Base-by-base conservation (phyloP, 2,329 filamentous ascomycete genomes). In the Zymoseptoria tritici region DNA sequence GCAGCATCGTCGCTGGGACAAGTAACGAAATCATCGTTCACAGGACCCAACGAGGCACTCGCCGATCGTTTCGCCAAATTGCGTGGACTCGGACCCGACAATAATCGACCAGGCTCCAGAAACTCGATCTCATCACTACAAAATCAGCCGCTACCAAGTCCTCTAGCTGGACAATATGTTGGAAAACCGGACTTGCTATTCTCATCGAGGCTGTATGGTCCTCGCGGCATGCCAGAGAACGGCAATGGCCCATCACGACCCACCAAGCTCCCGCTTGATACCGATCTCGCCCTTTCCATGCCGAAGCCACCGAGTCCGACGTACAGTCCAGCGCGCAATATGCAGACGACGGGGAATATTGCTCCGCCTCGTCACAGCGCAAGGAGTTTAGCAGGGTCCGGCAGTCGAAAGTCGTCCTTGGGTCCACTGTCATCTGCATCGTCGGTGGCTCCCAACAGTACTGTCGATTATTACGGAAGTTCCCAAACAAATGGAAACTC, bases 321-420 rank as follows among this genome's bases (percentile, higher is more conserved):
- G 3, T 92, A 91, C 69, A 91, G 85, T 67, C 89, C 89, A n/a
- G 86, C 86, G 1, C 81, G 88, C 36, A 89, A 89, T 26, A 88
- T 85, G 58, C 79, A 87, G 4, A 85, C 86, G 2, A 84, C 82
- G 22, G 85, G 86, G 61, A 80, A 83, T 22, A 82, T 88, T 8
- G 81, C 85, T 49, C 80, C 86, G 2, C 88, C 87, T 1, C 80
- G 86, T 22, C 86, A 83, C 66, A 85, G 83, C 3, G 81, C 86
- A 1, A 79, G 86, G 16, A 84, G 83, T 63, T 80, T 86, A 68
- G 86, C 85, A 55, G 83, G 81, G 7, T 76, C 74, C 13, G 69
- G 63, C 5, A 75, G 73, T 29, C 75, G 78, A 57, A 79, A 85
- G 51, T 84, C 81, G 31, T 87, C 85, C 0, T 70, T 72, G 21